These are phyloP conservation scores for Microcyclosporella mali DNA, from an alignment of 2,329 filamentous ascomycete species.

Conservation along the genomic window DNA sequence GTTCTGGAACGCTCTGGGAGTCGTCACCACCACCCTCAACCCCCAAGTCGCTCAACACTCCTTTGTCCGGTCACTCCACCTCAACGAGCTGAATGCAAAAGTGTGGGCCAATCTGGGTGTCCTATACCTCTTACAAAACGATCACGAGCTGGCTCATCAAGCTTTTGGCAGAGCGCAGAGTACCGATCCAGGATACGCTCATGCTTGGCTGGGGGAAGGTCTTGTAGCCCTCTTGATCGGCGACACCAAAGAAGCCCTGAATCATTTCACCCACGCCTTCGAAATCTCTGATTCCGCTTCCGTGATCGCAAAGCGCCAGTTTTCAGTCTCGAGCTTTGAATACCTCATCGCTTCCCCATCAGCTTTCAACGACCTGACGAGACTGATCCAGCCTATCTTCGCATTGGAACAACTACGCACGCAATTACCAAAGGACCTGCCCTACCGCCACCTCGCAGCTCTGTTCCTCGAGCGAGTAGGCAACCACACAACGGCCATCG, in stretches of 20 bases:
- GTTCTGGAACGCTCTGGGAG: conserved; percentile 94
- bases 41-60: conserved; percentile 87
- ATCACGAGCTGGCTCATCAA: conserved; percentile 78
- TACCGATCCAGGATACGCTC: conserved; percentile 84
- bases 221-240: conserved; percentile 73
- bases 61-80: conserved; percentile 82
- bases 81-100: conserved; percentile 76
- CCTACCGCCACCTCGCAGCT: conserved; percentile 69
- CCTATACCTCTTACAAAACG: conserved; percentile 76
- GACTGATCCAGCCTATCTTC: conserved; percentile 79
- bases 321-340: conserved; percentile 76
- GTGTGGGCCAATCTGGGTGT: conserved; percentile 89
- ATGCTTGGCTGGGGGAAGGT: conserved; percentile 91
- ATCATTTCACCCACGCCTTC: conserved; percentile 88
- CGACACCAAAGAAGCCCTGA: conserved; percentile 68
- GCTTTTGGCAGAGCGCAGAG: conserved; percentile 88
- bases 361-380: conserved; percentile 47
- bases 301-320: conserved; percentile 68
- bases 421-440: conserved; percentile 63
- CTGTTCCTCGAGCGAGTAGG: conserved; percentile 76
- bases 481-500: conserved; percentile 59
- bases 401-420: conserved; percentile 74
- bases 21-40: conserved; percentile 80
- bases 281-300: conserved; percentile 79
- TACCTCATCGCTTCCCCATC: conserved; percentile 58